phyloP scores from a whole-genome alignment of 2,329 filamentous ascomycete genomes.

The Ascosphaera apis region DNA sequence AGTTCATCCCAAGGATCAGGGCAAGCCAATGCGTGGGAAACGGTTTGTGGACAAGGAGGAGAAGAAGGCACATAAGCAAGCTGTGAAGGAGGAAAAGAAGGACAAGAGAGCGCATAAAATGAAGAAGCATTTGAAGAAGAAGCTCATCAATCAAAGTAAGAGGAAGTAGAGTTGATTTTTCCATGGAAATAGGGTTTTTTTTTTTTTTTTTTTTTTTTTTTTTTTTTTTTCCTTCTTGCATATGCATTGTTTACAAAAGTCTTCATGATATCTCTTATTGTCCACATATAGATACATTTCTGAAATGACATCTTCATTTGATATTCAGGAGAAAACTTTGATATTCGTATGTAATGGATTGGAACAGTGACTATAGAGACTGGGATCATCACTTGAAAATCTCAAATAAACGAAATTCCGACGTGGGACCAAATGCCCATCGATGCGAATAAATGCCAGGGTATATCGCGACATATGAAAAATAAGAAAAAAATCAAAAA shows the following conservation, averaged over 20 bases:
- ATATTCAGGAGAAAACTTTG: too few relatives aligned
- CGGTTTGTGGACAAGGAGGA: slow-evolving; percentile 77
- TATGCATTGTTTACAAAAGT: not conserved
- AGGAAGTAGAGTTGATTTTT: slow-evolving; percentile 12
- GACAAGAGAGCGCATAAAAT: slow-evolving; percentile 90
- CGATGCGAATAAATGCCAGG: not conserved
- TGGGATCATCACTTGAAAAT: too few relatives aligned
- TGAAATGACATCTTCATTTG: not conserved
- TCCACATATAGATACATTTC: not conserved
- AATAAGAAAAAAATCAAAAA: not conserved
- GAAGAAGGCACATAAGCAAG: slow-evolving; percentile 71
- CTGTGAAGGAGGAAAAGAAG: slow-evolving; percentile 84
- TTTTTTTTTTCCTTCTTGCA: not conserved
- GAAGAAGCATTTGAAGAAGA: slow-evolving; percentile 90
- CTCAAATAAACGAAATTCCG: not conserved
- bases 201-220: not conserved
- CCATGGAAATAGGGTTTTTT: not conserved
- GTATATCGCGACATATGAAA: not conserved
- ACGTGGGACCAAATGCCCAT: not conserved
- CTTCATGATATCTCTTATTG: not conserved
- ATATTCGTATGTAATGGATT: too few relatives aligned
- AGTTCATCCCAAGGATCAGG: slow-evolving; percentile 19
- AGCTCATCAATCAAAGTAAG: slow-evolving; percentile 34
- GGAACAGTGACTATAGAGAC: too few relatives aligned
- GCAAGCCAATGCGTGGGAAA: slow-evolving; percentile 52